These are phyloP conservation scores for Tricholoma sp. DNA, from an alignment of 768 basidiomycete genomes.

Conservation along the genomic window DNA sequence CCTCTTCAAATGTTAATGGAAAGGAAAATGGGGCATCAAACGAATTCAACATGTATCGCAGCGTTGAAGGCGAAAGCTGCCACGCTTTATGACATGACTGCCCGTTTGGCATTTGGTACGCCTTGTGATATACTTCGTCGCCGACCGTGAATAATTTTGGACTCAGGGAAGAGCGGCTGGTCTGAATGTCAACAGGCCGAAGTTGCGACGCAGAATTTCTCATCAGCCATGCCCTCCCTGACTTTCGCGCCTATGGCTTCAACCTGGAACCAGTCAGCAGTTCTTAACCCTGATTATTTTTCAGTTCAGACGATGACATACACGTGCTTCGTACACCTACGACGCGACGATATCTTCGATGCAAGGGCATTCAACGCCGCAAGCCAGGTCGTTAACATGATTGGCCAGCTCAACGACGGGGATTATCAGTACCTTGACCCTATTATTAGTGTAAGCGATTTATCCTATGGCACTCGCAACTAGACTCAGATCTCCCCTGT, in stretches of 20 bases:
- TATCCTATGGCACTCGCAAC: background rate
- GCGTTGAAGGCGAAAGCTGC: conserved; percentile 47
- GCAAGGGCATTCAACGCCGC: conserved; percentile 39
- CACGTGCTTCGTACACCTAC: conserved; percentile 47
- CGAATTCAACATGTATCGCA: conserved; percentile 23
- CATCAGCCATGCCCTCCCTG: conserved; percentile 21
- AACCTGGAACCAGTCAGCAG: background rate
- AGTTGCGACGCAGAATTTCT: conserved; percentile 41
- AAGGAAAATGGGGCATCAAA: conserved; percentile 16
- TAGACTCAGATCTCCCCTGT: background rate
- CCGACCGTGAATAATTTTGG: conserved; percentile 19
- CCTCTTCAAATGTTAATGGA: conserved; percentile 24
- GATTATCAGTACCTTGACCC: conserved; percentile 55
- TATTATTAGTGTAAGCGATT: conserved; percentile 41
- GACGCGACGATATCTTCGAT: conserved; percentile 34
- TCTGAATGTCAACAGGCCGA: conserved; percentile 32
- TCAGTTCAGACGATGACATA: conserved; percentile 42
- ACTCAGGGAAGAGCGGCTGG: conserved; percentile 27
- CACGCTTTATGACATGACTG: conserved; percentile 49
- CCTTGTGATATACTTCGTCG: conserved; percentile 3
- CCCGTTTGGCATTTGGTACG: conserved; percentile 37
- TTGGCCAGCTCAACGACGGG: conserved; percentile 40
- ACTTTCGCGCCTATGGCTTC: background rate
- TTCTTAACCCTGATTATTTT: conserved; percentile 10
- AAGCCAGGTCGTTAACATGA: conserved; percentile 36